phyloP scores from a whole-genome alignment of 2,329 filamentous ascomycete species.

The Byssoonygena ceratinophila region DNA sequence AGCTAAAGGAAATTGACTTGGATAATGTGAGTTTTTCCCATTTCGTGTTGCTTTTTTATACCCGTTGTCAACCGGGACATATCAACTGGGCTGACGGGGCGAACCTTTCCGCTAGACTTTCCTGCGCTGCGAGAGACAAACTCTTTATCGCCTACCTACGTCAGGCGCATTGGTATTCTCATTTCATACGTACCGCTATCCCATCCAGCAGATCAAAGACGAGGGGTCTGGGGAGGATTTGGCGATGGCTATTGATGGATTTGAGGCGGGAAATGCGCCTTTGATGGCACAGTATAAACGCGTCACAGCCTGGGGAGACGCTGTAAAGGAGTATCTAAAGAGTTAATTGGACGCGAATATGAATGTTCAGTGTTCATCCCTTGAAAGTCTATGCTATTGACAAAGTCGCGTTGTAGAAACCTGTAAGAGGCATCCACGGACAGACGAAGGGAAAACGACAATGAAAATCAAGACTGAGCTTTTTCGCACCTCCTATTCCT shows the following conservation, averaged over 20 bases:
- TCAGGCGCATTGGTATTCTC: constrained; percentile 48
- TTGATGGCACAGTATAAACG: constrained; percentile 51
- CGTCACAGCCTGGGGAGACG: constrained; percentile 46
- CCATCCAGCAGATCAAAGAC: constrained; percentile 44
- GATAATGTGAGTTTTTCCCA: constrained; percentile 29
- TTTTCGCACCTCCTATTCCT: not conserved
- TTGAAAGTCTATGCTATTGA: too few species aligned
- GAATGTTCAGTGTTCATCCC: too few species aligned
- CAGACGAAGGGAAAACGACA: not conserved
- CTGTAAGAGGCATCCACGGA: too few species aligned
- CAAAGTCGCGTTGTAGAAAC: too few species aligned
- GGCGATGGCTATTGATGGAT: constrained; percentile 49
- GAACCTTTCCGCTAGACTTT: constrained; percentile 28
- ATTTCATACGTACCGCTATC: constrained; percentile 54
- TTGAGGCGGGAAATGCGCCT: constrained; percentile 47
- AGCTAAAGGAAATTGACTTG: constrained; percentile 36
- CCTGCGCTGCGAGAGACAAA: constrained; percentile 51
- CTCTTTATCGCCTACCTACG: constrained; percentile 48
- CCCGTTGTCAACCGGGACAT: not conserved
- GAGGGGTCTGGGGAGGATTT: constrained; percentile 47
- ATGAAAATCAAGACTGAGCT: not conserved
- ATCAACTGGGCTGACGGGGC: not conserved
- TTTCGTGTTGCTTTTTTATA: not conserved
- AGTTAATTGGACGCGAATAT: constrained; percentile 10
- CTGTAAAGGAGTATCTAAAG: constrained; percentile 43